Conservation (phyloP, 1,284 basidiomycete species). For the Xerocomus nothofagi region DNA sequence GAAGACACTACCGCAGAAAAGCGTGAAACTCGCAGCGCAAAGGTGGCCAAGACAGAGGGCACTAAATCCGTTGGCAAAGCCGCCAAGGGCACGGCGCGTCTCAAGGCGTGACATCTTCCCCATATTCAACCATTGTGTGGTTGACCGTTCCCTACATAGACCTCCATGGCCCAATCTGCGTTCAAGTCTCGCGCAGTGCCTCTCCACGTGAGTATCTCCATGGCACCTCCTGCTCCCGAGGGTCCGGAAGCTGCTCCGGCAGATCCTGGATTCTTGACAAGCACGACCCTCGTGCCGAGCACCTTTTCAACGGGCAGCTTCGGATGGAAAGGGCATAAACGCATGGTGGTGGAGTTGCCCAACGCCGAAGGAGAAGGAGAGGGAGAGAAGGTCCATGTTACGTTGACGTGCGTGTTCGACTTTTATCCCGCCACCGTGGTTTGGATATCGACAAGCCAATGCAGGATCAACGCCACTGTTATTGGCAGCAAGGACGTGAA, state of each 20-base stretch:
- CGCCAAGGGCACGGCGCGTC: conserved; percentile 43
- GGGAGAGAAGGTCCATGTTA: conserved; percentile 67
- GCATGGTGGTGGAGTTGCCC: conserved; percentile 62
- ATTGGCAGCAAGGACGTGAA: conserved; percentile 67
- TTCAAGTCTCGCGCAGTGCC: conserved; percentile 69
- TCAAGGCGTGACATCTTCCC: conserved; percentile 23
- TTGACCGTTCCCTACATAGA: conserved; percentile 28
- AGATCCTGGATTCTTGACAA: conserved; percentile 66
- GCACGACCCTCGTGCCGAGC: conserved; percentile 53
- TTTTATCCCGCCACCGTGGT: background rate
- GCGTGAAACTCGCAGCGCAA: conserved; percentile 46
- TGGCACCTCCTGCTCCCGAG: conserved; percentile 59
- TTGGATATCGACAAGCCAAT: background rate
- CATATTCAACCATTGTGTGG: background rate
- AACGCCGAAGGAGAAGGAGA: conserved; percentile 51
- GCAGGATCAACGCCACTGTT: conserved; percentile 76
- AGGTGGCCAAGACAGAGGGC: conserved; percentile 48
- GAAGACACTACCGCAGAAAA: conserved; percentile 39
- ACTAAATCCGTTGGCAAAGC: conserved; percentile 27
- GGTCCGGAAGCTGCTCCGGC: conserved; percentile 40
- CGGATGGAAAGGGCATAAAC: conserved; percentile 78
- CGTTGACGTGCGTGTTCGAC: conserved; percentile 58
- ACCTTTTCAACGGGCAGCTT: conserved; percentile 73
- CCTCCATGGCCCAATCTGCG: conserved; percentile 46
- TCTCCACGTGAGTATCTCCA: conserved; percentile 66